Evolutionary conservation across 169 alveolate genomes (phyloP), one percentile per base, ranked within the genome.

Genomic region (Plasmodium relictum): DNA sequence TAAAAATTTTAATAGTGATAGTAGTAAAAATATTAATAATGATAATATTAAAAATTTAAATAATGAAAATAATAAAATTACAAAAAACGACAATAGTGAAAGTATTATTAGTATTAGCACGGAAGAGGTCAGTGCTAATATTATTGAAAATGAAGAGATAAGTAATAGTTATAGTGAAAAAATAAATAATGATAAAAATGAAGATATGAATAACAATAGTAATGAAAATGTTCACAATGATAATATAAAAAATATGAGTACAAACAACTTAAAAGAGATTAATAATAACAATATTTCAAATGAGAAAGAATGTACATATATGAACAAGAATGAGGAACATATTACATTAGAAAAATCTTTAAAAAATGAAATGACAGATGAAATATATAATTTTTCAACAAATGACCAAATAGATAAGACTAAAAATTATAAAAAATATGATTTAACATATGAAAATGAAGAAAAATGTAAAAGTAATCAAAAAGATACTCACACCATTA

Each of bases 1-100:
- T 54, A 54, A 54, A 54, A 54, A 22, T 54, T 12, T 18, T 54
- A 50, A n/a, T 50, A 50, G 61, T 50, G 61, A 50, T 50, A 50
- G 10, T 50, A 22, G 16, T n/a, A 22, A 50, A 58, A 58, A 58
- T 58, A 20, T n/a, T 16, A 58, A 20, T 58, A 61, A 61, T 61
- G 26, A 24, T 20, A 18, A 14, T 31, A 61, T 8, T 61, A 42
- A 61, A 22, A 12, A 3, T 20, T 61, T 8, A 8, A 16, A 6
- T 18, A 61, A 6, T 61, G 26, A 61, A 22, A 26, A 61, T 24
- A 61, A 24, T 22, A 61, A 24, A 12, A 24, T 20, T 18, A 24
- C 9, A 20, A 24, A 61, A 24, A 22, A 6, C 14, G 0, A 24
- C 42, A 61, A 24, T 2, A 61, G 2, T 8, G 42, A 61, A 61